phyloP scores from a whole-genome alignment of 2,329 filamentous ascomycete genomes.

The Colletotrichum eremochloae region DNA sequence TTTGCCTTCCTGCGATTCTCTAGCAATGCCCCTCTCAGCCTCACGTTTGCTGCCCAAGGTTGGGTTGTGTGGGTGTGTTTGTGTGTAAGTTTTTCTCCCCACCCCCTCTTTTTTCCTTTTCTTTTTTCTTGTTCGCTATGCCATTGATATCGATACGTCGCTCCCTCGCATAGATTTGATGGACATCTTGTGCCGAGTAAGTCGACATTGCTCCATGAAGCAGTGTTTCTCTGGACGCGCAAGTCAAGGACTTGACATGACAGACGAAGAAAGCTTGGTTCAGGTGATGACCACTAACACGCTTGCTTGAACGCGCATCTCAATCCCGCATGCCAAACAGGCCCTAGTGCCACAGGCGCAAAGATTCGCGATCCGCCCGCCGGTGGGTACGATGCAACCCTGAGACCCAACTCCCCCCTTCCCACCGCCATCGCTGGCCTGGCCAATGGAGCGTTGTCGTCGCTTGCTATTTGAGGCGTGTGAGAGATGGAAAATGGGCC shows the following conservation, averaged over 20 bases:
- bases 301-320: conserved; percentile 38
- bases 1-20: conserved; percentile 27
- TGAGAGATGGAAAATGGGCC: conserved; percentile 34
- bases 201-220: conserved; percentile 7
- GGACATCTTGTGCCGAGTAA: neutral
- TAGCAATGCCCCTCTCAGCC: conserved; percentile 5
- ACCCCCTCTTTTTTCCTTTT: neutral
- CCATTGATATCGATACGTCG: conserved; percentile 26
- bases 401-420: conserved; percentile 24
- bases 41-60: neutral
- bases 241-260: conserved; percentile 24
- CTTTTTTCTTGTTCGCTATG: conserved; percentile 10
- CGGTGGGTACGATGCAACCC: conserved; percentile 39
- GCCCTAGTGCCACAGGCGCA: conserved; percentile 38
- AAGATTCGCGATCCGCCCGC: conserved; percentile 42
- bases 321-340: conserved; percentile 41
- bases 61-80: conserved; percentile 5
- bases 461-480: conserved; percentile 40
- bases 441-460: conserved; percentile 24
- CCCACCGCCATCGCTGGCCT: conserved; percentile 25
- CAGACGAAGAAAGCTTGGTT: conserved; percentile 37
- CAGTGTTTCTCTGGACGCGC: conserved; percentile 8
- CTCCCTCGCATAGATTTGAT: neutral
- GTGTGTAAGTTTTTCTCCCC: conserved; percentile 17
- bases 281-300: conserved; percentile 24